Evolutionary conservation across 768 basidiomycete genomes (phyloP).

Genomic region (Lactarius akahatsu): DNA sequence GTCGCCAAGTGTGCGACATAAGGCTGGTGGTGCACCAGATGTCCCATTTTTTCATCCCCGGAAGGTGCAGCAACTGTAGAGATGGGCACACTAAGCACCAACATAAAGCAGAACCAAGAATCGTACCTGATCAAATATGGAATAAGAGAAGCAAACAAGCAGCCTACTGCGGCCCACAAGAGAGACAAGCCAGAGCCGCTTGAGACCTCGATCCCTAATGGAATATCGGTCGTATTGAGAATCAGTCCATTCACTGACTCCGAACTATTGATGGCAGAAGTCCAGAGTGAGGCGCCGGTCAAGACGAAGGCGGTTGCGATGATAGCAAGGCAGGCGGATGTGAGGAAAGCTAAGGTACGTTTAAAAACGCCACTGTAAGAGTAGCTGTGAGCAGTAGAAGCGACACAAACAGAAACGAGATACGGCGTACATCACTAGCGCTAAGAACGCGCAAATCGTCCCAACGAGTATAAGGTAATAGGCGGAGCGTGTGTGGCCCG

Average conservation of each 20-base stretch:
- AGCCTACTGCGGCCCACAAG: slow-evolving; percentile 73
- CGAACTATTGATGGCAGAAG: slow-evolving; percentile 64
- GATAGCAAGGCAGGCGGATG: slow-evolving; percentile 63
- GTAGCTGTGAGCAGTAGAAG: slow-evolving; percentile 6
- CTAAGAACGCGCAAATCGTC: slow-evolving; percentile 61
- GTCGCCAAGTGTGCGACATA: not conserved
- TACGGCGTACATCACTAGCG: slow-evolving; percentile 60
- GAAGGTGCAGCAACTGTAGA: slow-evolving; percentile 74
- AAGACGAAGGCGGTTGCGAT: slow-evolving; percentile 62
- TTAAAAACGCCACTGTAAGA: slow-evolving; percentile 60
- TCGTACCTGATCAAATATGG: slow-evolving; percentile 79
- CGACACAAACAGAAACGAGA: slow-evolving; percentile 9
- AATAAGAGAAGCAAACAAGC: slow-evolving; percentile 59
- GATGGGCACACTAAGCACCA: not conserved
- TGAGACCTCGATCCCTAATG: slow-evolving; percentile 63
- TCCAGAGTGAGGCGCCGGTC: slow-evolving; percentile 75
- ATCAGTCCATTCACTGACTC: slow-evolving; percentile 55
- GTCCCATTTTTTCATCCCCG: slow-evolving; percentile 43
- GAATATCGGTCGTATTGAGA: slow-evolving; percentile 40
- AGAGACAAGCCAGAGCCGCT: slow-evolving; percentile 63
- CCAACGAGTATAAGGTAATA: slow-evolving; percentile 77
- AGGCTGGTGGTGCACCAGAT: not conserved
- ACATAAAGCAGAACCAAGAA: not conserved
- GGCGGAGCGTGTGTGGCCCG: slow-evolving; percentile 61
- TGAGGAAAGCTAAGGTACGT: slow-evolving; percentile 62